These are phyloP conservation scores for Aspergillus nomiae DNA, from an alignment of 2,329 filamentous ascomycete genomes.

Conservation along the genomic window DNA sequence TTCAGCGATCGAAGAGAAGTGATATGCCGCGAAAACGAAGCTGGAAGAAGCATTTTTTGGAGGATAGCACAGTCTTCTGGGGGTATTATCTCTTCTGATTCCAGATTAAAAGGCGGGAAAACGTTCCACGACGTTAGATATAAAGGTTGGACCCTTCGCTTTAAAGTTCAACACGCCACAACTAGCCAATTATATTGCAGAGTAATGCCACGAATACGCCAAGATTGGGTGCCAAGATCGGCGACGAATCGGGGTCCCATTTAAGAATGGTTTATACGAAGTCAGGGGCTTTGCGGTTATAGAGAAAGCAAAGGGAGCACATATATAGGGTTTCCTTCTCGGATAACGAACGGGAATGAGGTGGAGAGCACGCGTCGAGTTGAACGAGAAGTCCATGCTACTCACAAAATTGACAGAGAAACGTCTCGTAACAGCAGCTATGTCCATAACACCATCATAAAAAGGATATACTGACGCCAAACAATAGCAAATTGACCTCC, in stretches of 20 bases:
- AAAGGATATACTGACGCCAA: not conserved
- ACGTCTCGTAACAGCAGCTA: not conserved
- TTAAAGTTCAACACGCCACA: not conserved
- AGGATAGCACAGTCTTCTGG: not conserved
- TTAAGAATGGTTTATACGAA: not conserved
- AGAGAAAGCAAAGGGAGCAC: no score
- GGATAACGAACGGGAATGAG: not conserved
- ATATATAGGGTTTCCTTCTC: no score
- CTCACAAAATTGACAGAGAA: accelerated
- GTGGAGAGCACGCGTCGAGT: accelerated
- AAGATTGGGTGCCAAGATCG: not conserved
- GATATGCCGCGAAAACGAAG: not conserved
- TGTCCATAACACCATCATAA: not conserved
- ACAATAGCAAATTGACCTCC: not conserved
- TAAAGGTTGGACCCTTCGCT: not conserved
- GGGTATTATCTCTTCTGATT: not conserved
- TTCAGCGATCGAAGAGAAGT: not conserved
- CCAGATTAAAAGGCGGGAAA: not conserved
- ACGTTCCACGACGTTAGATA: not conserved
- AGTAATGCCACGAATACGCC: not conserved
- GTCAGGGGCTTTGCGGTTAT: no score
- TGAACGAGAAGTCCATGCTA: not conserved
- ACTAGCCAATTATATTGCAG: not conserved
- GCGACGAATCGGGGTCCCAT: not conserved
- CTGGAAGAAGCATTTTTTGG: not conserved